Evolutionary conservation across 345 rosid genomes (phyloP), one percentile per base, ranked within the genome.

Genomic region (Conringia planisiliqua): DNA sequence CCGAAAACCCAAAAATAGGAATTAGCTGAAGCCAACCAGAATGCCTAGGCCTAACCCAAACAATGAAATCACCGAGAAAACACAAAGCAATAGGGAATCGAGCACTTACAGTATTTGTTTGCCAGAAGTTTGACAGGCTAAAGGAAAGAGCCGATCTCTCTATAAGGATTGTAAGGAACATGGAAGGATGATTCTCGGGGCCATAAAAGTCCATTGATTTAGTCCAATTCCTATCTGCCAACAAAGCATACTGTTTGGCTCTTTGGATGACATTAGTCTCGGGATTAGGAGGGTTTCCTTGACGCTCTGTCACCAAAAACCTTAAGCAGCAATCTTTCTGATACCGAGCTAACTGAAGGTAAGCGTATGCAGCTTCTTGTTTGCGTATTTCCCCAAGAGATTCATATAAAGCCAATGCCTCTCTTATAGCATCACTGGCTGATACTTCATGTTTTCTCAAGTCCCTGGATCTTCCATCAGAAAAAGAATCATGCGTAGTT

Each of bases 151-250:
- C 81, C 6, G 98, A 88, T 74, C 87, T 85, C 78, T 94, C 97
- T 18, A 82, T 79, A 36, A 91, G 80, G 70, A 94, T 84, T 14
- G 87, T 88, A 62, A 94, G 79, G 74, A 88, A 84, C 98, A 91
- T 89, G 56, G 85, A 78, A 40, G 96, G 91, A 79, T 86, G 95
- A 7, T 85, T 84, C 73, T 74, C 78, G 1, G 95, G 89, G 48
- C 86, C 82, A 66, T 94, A 94, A 62, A 87, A 89, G 75, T 94
- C 97, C 26, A 83, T 69, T 16, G 98, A 87, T 57, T 85, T 90
- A 51, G 84, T 91, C 96, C 96, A 91, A 74, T 87, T 91, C 68
- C 94, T 84, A 79, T 91, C 97, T 33, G 95, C 95, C 83, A 91
- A 84, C 62, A 85, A 84, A 64, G 96, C 88, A 68, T 91, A 94